A percentile compares a stretch with the other conserved stretches of the same genome.
Evolutionary conservation across 2,329 filamentous ascomycete species (phyloP).

Genomic region (Knufia fluminis): DNA sequence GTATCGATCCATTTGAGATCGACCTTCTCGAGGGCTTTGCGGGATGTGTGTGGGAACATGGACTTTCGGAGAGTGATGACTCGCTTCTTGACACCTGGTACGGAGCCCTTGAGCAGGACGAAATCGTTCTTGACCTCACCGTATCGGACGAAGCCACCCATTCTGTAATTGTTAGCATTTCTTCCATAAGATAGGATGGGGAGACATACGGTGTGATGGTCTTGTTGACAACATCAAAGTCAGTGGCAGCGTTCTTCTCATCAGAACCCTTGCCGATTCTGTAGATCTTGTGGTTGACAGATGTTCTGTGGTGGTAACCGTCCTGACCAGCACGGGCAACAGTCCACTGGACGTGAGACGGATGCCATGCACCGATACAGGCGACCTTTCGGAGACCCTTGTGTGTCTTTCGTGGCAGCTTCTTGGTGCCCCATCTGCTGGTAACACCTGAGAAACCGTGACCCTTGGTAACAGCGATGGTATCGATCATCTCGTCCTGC

Average conservation of each 20-base stretch:
- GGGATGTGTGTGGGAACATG: conserved; percentile 93
- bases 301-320: conserved; percentile 99
- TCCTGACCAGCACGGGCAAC: conserved; percentile 99
- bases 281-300: conserved; percentile 99
- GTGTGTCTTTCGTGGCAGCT: conserved; percentile 99
- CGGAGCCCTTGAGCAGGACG: conserved; percentile 92
- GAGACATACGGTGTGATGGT: conserved; percentile 91
- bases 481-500: conserved; percentile 98
- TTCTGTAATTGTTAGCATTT: conserved; percentile 46
- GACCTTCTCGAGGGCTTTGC: conserved; percentile 96
- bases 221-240: conserved; percentile 98
- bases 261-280: conserved; percentile 88
- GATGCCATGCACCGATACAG: conserved; percentile 99
- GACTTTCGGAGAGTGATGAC: conserved; percentile 98
- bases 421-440: conserved; percentile 98
- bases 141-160: conserved; percentile 99
- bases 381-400: conserved; percentile 99
- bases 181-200: background rate
- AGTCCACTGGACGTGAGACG: conserved; percentile 99
- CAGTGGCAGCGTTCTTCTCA: conserved; percentile 86
- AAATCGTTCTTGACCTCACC: conserved; percentile 99
- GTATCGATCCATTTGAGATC: conserved; percentile 99
- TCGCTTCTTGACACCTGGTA: conserved; percentile 98
- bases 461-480: conserved; percentile 99
- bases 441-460: conserved; percentile 98